Evolutionary conservation across 2,329 filamentous ascomycete genomes (phyloP), one percentile per base, ranked within the genome.

Genomic region (Botrytis porri): DNA sequence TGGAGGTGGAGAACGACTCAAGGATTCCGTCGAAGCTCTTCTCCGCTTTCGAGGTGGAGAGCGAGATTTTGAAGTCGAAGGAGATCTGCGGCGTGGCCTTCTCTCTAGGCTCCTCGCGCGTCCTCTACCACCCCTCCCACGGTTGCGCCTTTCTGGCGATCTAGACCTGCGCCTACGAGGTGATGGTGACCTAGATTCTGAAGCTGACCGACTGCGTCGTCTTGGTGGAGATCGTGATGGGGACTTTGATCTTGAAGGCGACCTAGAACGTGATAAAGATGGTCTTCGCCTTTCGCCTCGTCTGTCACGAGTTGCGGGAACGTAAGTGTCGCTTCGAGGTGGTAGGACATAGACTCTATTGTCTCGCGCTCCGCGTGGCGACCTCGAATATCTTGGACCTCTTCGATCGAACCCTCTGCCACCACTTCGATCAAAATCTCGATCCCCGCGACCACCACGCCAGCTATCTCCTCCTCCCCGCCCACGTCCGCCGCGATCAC

Each of bases 401-500:
- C 86, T 84, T 74, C 83, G 79, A 71, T 83, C 82, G 73, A 83
- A 82, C 88, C 75, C 77, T 73, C 79, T 77, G 8, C 76, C 74
- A 66, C 75, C 75, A 66, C 85, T 85, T 75, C 87, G 84, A 74
- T 88, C 85, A 73, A 77, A 76, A 88, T 77, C 73, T 70, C 77
- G 74, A 60, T 78, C 77, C 71, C 86, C 84, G 74, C 88, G 82
- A 43, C 84, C 84, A 32, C 84, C 84, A 70, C 86, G 85, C 74
- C 83, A 81, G 69, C 81, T 81, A 70, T 83, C 82, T 89, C 77
- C 77, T 45, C 78, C 73, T 45, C 78, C 73, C 32, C 79, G 76
- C 29, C 87, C 88, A 74, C 89, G 88, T 54, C 77, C 76, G 57
- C 78, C 75, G 39, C 77, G 76, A 32, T 85, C 86, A 74, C 86